These are phyloP conservation scores for Ceratocystis cacaofunesta DNA, from an alignment of 2,329 filamentous ascomycete genomes.

Conservation along the genomic window DNA sequence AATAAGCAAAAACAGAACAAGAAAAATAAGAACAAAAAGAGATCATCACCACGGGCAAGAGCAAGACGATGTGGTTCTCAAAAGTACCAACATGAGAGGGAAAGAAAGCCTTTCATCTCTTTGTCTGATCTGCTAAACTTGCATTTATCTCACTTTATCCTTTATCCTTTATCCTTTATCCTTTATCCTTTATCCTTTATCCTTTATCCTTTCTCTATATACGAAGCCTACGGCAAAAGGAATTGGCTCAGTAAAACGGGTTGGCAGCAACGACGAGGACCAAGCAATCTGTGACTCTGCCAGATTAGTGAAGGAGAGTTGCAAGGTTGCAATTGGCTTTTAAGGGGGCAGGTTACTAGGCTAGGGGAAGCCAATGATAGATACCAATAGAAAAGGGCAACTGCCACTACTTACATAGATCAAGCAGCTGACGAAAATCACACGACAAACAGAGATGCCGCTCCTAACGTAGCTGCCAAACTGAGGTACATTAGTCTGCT, in stretches of 20 bases:
- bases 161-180: too few relatives aligned
- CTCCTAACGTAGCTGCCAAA: not conserved
- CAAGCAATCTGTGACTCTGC: not conserved
- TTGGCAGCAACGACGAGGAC: not conserved
- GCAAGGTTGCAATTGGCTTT: constrained; percentile 6
- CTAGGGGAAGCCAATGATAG: not conserved
- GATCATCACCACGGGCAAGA: not conserved
- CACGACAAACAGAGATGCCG: not conserved
- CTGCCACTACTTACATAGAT: not conserved
- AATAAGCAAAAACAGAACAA: not conserved
- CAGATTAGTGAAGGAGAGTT: not conserved
- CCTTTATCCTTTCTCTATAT: too few relatives aligned
- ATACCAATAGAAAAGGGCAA: not conserved
- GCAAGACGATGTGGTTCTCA: not conserved
- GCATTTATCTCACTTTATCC: too few relatives aligned
- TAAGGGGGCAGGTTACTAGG: constrained; percentile 3
- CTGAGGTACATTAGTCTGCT: not conserved
- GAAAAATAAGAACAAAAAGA: not conserved
- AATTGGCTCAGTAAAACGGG: not conserved
- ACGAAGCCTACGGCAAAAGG: too few relatives aligned
- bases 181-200: too few relatives aligned
- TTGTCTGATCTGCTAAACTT: too few relatives aligned
- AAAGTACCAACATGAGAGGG: too few relatives aligned
- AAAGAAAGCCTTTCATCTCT: too few relatives aligned
- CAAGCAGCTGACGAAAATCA: not conserved